Base-by-base conservation (phyloP, 148 eudicot species). In the Agrostemma githago region DNA sequence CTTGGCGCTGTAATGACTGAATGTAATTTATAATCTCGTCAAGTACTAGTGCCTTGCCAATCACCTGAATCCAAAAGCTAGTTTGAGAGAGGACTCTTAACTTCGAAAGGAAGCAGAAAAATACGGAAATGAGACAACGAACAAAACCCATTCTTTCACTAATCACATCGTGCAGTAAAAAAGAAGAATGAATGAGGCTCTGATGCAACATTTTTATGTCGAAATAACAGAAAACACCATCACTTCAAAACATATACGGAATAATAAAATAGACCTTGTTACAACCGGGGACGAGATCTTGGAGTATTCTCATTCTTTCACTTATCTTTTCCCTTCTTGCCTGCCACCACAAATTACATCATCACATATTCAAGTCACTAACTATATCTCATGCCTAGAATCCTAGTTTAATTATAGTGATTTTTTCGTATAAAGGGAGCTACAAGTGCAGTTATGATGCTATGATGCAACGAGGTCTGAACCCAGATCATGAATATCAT, bases 1-100 rank as follows among this genome's bases (percentile, higher is more conserved):
- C 97, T 84, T 94, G 98, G 53, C 82, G 92, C 39, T 94, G 97
- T 80, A 94, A 86, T 62, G 98, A 91, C 68, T 94, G 98, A 54
- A 94, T 85, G 75, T 94, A 94, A 83, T 94, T 94, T 69, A 91
- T 94, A 66, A 91, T 94, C 83, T 94, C 98, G 82, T 94, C 97
- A 62, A 94, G 98, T 42, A 94, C 97, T 62, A 88, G 76, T 75
- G 97, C 93, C 83, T 94, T 94, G 53, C 97, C 98, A 80, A 89
- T 89, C 71, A 91, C 98, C 98, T 93, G 87, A 70, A 79, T 20
- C 57, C 85, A 79, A 68, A 80, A 57, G 41, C 26, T 62, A 37
- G 54, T 12, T 5, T 46, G 9, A 48, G 12, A 15, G 12, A 11
- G 12, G 14, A 48, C 9, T 10, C 3, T 48, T 11, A 48, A 11